phyloP scores from a whole-genome alignment of 495 filamentous ascomycete genomes.

The Neurospora africana region DNA sequence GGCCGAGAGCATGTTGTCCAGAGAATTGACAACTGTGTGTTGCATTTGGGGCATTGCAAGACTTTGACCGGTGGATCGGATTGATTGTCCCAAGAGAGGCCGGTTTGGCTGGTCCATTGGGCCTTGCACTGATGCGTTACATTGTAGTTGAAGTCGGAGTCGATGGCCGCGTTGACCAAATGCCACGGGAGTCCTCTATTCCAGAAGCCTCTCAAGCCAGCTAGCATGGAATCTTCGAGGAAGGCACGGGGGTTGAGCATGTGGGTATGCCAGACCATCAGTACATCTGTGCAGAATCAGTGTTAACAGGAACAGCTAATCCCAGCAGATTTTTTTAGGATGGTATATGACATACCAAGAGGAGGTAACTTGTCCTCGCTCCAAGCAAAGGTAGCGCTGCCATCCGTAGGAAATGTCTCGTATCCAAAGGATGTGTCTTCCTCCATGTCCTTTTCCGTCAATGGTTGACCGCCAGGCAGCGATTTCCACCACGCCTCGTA shows the following conservation, averaged over 20 bases:
- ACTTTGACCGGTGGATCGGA: conserved; percentile 38
- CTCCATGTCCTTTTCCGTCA: conserved; percentile 26
- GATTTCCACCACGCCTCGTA: conserved; percentile 63
- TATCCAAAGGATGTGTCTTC: conserved; percentile 9
- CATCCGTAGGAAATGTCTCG: conserved; percentile 10
- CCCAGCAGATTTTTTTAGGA: background rate
- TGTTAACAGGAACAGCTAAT: background rate
- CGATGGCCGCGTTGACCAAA: conserved; percentile 52
- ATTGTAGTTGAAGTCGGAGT: conserved; percentile 52
- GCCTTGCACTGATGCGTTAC: conserved; percentile 34
- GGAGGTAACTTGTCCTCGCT: conserved; percentile 27
- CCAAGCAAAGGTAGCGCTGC: conserved; percentile 12
- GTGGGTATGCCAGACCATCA: conserved; percentile 87
- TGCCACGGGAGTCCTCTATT: conserved; percentile 61
- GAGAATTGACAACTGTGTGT: conserved; percentile 29
- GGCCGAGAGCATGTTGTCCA: conserved; percentile 49
- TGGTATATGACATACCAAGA: conserved; percentile 20
- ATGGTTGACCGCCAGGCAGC: conserved; percentile 14
- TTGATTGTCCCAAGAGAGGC: conserved; percentile 48
- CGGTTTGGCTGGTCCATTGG: conserved; percentile 42
- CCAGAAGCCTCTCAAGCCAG: conserved; percentile 51
- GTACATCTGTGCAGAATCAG: conserved; percentile 46
- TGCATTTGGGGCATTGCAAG: conserved; percentile 50
- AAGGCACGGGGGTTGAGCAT: conserved; percentile 74
- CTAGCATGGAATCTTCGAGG: conserved; percentile 66